Conservation (phyloP, 331 rosid genomes). For the Arachis monticola region DNA sequence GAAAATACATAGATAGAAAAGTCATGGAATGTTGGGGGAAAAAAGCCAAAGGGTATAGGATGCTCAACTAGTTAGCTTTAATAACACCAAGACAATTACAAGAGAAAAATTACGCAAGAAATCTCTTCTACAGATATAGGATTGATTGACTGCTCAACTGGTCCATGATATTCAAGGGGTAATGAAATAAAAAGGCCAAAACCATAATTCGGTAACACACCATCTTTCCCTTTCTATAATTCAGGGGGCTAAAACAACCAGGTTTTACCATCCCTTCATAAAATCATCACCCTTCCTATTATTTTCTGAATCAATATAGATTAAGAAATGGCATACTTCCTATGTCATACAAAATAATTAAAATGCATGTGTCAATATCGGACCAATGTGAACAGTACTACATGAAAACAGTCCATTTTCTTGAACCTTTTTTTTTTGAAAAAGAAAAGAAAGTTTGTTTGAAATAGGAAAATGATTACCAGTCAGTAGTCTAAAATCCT, state of each 20-base stretch:
- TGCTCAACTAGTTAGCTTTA: slow-evolving; percentile 20
- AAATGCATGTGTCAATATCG: too few relatives aligned
- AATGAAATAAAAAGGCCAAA: not conserved
- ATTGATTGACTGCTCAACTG: not conserved
- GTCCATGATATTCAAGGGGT: not conserved
- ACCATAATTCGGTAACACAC: not conserved
- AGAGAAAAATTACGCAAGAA: not conserved
- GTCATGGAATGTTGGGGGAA: not conserved
- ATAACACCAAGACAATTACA: not conserved
- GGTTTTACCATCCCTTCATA: not conserved
- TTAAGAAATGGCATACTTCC: not conserved
- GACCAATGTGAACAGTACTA: too few relatives aligned
- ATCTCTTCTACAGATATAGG: not conserved
- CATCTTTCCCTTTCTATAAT: not conserved
- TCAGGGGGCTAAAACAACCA: not conserved
- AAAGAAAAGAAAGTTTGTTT: too few relatives aligned
- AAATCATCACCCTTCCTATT: not conserved
- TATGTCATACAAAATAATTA: too few relatives aligned
- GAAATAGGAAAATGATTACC: too few relatives aligned
- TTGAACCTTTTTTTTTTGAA: too few relatives aligned
- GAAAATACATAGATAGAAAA: not conserved
- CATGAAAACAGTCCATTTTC: too few relatives aligned
- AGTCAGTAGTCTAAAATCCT: not conserved
- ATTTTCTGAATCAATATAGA: not conserved
- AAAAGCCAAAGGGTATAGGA: not conserved